Percentiles rank a stretch among this genome's conserved stretches.
Conservation (phyloP, 2,329 filamentous ascomycete species). For the Epichloe amarillans region DNA sequence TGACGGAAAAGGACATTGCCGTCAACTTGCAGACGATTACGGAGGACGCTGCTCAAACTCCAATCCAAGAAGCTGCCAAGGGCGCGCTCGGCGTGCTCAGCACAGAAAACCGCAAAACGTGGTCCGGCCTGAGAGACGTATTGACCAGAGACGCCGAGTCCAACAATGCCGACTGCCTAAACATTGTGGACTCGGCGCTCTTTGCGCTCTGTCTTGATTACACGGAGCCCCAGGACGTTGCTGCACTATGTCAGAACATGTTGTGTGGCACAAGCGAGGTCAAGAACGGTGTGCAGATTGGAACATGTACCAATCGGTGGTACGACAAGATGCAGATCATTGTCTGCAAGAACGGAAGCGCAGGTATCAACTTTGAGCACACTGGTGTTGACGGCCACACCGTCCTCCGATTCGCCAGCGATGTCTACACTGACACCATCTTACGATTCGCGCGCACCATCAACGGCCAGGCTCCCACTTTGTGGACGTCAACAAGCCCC, state of each 20-base stretch:
- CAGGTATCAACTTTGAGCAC: slow-evolving; percentile 98
- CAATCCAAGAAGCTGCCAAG: slow-evolving; percentile 91
- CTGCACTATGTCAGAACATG: slow-evolving; percentile 95
- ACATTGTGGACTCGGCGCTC: slow-evolving; percentile 85
- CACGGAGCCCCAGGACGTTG: slow-evolving; percentile 66
- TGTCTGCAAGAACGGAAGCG: slow-evolving; percentile 95
- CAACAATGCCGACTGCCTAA: slow-evolving; percentile 92
- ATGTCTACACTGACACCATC: slow-evolving; percentile 95
- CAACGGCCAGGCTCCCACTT: slow-evolving; percentile 79
- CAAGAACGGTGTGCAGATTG: slow-evolving; percentile 86
- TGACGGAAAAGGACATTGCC: slow-evolving; percentile 88
- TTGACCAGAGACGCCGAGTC: slow-evolving; percentile 74
- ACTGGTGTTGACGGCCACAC: slow-evolving; percentile 97
- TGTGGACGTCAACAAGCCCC: slow-evolving; percentile 84
- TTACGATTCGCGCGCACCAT: slow-evolving; percentile 89
- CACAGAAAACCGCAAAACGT: slow-evolving; percentile 91
- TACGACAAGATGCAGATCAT: slow-evolving; percentile 99
- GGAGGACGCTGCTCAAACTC: slow-evolving; percentile 77
- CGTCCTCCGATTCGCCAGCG: slow-evolving; percentile 87
- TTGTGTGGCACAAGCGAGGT: slow-evolving; percentile 89
- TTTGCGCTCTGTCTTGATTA: slow-evolving; percentile 91
- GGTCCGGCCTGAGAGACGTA: slow-evolving; percentile 83
- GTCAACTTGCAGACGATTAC: slow-evolving; percentile 87
- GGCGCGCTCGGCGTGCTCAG: slow-evolving; percentile 84
- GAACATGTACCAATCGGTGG: slow-evolving; percentile 96